Percentiles rank a stretch among this genome's conserved stretches.
Evolutionary conservation across 2,329 filamentous ascomycete genomes (phyloP).

Genomic region (Pestalotiopsis sp.): DNA sequence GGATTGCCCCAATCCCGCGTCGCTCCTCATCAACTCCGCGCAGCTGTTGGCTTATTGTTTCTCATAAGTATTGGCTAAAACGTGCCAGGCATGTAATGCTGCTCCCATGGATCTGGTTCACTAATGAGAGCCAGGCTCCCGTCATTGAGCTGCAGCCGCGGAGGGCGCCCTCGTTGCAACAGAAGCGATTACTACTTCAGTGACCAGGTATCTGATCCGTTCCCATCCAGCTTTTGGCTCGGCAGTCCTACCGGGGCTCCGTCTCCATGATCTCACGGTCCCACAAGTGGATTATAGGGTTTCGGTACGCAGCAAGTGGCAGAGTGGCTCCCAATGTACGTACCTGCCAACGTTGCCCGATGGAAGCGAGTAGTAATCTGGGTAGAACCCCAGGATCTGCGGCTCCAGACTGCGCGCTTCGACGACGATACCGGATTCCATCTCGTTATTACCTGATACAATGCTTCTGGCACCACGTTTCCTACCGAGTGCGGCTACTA

Average conservation of each 20-base stretch:
- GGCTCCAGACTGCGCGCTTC: neutral
- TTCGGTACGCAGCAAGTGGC: neutral
- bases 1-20: neutral
- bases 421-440: neutral
- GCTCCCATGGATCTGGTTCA: slow-evolving; percentile 2
- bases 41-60: neutral
- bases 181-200: neutral
- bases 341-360: neutral
- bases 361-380: too few species aligned
- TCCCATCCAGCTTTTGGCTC: neutral
- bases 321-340: neutral
- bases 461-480: neutral
- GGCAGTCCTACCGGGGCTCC: neutral
- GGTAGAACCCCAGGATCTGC: neutral
- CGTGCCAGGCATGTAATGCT: neutral
- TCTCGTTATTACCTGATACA: neutral
- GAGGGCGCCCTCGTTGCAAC: neutral
- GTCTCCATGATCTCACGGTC: slow-evolving; percentile 1
- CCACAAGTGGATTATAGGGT: neutral
- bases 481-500: neutral
- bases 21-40: neutral
- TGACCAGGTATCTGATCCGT: neutral
- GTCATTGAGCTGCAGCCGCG: neutral
- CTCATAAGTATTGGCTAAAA: neutral
- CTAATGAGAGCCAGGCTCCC: neutral